Conservation (phyloP, 805 yeast species). For the Nakazawaea wyomingensis region DNA sequence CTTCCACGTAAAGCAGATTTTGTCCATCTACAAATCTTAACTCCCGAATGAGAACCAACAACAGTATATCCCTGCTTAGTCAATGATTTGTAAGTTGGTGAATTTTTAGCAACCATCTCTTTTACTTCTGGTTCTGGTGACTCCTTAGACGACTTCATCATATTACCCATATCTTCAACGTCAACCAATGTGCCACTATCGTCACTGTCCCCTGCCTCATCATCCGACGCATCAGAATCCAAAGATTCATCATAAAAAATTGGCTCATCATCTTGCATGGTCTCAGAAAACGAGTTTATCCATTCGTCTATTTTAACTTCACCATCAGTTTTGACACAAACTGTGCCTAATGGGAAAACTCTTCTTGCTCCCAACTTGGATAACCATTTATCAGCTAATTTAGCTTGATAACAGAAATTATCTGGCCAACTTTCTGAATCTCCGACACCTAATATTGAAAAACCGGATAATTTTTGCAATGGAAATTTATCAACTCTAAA, state of each 20-base stretch:
- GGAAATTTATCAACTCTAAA: slow-evolving; percentile 85
- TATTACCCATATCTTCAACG: slow-evolving; percentile 81
- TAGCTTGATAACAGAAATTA: slow-evolving; percentile 84
- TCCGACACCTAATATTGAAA: slow-evolving; percentile 82
- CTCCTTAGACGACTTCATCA: slow-evolving; percentile 28
- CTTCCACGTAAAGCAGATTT: slow-evolving; percentile 90
- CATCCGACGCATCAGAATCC: slow-evolving; percentile 4
- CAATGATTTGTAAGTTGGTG: slow-evolving; percentile 82
- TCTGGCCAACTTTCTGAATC: slow-evolving; percentile 82
- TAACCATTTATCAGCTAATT: slow-evolving; percentile 64
- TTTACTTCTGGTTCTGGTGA: slow-evolving; percentile 37
- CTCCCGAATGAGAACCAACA: slow-evolving; percentile 94
- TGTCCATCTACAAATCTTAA: slow-evolving; percentile 94
- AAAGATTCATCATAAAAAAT: slow-evolving; percentile 54
- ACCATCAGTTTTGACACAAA: slow-evolving; percentile 72
- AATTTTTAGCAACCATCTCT: slow-evolving; percentile 84
- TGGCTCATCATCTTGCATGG: slow-evolving; percentile 69
- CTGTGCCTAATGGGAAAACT: slow-evolving; percentile 75
- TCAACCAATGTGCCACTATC: slow-evolving; percentile 52
- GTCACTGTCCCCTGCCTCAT: slow-evolving; percentile 15
- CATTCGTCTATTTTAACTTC: slow-evolving; percentile 60
- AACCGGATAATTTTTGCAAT: slow-evolving; percentile 62
- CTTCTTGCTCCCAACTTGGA: slow-evolving; percentile 85
- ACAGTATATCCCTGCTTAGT: slow-evolving; percentile 93
- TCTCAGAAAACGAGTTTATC: slow-evolving; percentile 53